Conservation (phyloP, 768 basidiomycete genomes). For the Dendrothele bispora region DNA sequence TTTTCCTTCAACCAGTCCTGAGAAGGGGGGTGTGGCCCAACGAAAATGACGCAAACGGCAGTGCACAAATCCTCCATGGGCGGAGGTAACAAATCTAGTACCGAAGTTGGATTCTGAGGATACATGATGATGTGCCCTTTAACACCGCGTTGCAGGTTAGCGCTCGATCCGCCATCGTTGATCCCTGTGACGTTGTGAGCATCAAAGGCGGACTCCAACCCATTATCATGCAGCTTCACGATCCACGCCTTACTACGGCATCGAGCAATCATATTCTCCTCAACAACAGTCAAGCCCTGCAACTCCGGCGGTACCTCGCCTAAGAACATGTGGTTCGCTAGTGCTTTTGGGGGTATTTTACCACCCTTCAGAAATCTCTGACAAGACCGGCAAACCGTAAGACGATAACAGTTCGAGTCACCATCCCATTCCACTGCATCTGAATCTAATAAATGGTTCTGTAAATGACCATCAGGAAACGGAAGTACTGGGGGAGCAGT, state of each 20-base stretch:
- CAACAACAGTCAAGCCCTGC: constrained; percentile 31
- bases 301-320: constrained; percentile 30
- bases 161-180: constrained; percentile 2
- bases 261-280: constrained; percentile 38
- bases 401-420: too few relatives aligned
- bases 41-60: constrained; percentile 39
- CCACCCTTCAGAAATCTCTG: constrained; percentile 5
- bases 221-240: constrained; percentile 30
- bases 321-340: constrained; percentile 31
- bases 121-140: constrained; percentile 41
- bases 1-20: constrained; percentile 29
- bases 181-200: too few relatives aligned
- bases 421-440: too few relatives aligned
- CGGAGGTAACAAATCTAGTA: constrained; percentile 33
- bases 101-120: constrained; percentile 30
- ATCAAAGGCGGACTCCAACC: too few relatives aligned
- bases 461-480: too few relatives aligned
- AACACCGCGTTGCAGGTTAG: constrained; percentile 28
- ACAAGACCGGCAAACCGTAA: constrained; percentile 24
- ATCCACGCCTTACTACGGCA: constrained; percentile 36
- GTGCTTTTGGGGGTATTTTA: constrained; percentile 22
- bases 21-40: constrained; percentile 28
- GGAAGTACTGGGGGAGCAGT: too few relatives aligned
- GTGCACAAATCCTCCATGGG: constrained; percentile 31
- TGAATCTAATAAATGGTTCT: too few relatives aligned